Base-by-base conservation (phyloP, 2,329 filamentous ascomycete species). In the Spiromastix sp. region DNA sequence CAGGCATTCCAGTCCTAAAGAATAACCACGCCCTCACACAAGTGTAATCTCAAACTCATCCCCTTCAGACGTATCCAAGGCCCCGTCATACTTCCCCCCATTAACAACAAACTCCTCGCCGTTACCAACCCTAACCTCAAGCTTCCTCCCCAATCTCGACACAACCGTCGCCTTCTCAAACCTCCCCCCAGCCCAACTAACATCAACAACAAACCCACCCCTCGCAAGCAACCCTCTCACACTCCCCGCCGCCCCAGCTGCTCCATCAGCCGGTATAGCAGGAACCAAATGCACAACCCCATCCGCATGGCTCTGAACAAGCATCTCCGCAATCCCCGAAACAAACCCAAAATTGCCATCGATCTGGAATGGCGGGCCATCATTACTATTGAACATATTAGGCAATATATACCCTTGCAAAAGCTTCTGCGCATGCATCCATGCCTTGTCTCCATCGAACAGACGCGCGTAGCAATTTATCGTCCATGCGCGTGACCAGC, bases 401-500 rank as follows among this genome's bases (percentile, higher is more conserved):
- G 55, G 50, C 16, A 62, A 42, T 0, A 60, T 62, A 7, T 56
- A 59, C 7, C 55, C 46, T 11, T 39, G 48, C 17, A 64, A 42
- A 8, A 61, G 40, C 4, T 49, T 43, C 13, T 55, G 40, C 33
- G 61, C 44, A 34, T 63, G 55, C 26, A 50, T 47, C 34, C 55
- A 45, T 28, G 52, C 54, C 15, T 54, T 48, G 28, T 55, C 51
- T 2, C 43, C 45, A 36, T 63, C 55, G 17, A 57, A 51, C 1
- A 70, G 49, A 0, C 68, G 59, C 2, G 66, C 66, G 31, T 64
- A 64, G 13, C 68, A 51, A 21, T 59, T 63, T 3, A 69, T 54
- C 0, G 62, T 48, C 67, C 67, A 71, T 3, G 63, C 61, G 10
- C 63, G 54, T 0, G 61, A 64, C 68, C 67, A 71, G 0, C 67